Base-by-base conservation (phyloP, 176 grass and related monocot species). In the Aegilops bicornis region DNA sequence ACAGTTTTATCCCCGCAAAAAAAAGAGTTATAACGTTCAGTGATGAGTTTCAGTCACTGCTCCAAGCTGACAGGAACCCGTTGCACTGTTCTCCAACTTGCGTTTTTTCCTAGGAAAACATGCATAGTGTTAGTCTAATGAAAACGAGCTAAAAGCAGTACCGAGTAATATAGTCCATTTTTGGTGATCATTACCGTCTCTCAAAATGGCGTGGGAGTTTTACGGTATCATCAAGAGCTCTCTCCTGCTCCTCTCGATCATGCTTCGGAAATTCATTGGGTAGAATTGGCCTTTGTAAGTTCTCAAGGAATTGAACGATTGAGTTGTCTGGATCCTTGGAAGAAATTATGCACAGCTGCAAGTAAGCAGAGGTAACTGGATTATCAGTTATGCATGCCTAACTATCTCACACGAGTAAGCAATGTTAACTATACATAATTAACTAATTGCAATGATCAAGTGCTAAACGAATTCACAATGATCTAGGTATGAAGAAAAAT, bases 331-430 rank as follows among this genome's bases (percentile, higher is more conserved):
- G 33, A 27, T 25, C 43, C 17, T 22, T 33, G 78, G 74, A 77
- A 66, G 65, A 85, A 79, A 89, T 29, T 35, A 24, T 66, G 45
- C 60, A 35, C 47, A 92, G 79, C 90, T 92, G 79, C 14, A 87
- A 86, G 43, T 73, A 45, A 64, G 67, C 33, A 86, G 10, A 73
- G 37, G 27, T 56, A 74, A 74, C 17, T 75, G 66, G 40, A 56
- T 59, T 59, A 59, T 76, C 15, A 52, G 29, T 84, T 33, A 86
- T 66, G 16, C 27, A 70, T n/a, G 36, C 15, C 37, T 14, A 89
- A 47, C 24, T 25, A 64, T 27, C 67, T 63, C 31, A 36, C 12
- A 65, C 8, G 19, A 62, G 47, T 25, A 14, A 20, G 31, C 33
- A 79, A 24, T 22, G n/a, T 23, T 19, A 79, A 85, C 25, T 20